Conservation (phyloP, 768 basidiomycete genomes). For the Boletus reticulatus region DNA sequence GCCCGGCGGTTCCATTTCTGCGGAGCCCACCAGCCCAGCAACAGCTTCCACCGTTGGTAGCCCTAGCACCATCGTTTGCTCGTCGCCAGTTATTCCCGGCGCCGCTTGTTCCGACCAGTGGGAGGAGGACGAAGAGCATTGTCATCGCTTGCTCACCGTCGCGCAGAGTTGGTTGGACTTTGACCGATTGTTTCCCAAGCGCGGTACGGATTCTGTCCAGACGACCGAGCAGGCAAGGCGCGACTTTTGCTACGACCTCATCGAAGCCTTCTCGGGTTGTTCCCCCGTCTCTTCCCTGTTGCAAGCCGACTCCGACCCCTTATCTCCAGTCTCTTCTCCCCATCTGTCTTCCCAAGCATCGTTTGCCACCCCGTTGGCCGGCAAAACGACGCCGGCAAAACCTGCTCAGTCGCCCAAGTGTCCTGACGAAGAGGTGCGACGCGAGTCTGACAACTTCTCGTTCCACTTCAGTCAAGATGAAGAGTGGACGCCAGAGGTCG, state of each 20-base stretch:
- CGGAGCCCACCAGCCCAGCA: not conserved
- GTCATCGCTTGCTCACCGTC: not conserved
- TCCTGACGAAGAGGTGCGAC: constrained; percentile 8
- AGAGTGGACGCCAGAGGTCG: constrained; percentile 17
- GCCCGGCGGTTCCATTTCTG: not conserved
- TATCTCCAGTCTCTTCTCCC: too few species aligned
- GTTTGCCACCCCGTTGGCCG: not conserved
- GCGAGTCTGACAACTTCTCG: constrained; percentile 14
- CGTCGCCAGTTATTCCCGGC: too few species aligned
- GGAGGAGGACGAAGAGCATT: not conserved
- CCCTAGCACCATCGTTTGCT: too few species aligned
- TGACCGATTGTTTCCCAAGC: not conserved
- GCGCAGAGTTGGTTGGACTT: constrained; percentile 9
- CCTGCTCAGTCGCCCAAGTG: not conserved
- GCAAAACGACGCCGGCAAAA: not conserved
- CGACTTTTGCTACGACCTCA: constrained; percentile 7
- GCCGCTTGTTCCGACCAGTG: not conserved
- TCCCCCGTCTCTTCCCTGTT: not conserved
- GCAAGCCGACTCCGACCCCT: not conserved
- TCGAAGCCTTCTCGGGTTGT: not conserved
- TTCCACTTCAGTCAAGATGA: constrained; percentile 12
- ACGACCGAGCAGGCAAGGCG: constrained; percentile 5
- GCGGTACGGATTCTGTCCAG: not conserved
- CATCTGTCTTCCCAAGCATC: not conserved
- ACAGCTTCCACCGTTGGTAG: too few species aligned